These are phyloP conservation scores for Bathelium albidoporum DNA, from an alignment of 495 filamentous ascomycete species.

Conservation along the genomic window DNA sequence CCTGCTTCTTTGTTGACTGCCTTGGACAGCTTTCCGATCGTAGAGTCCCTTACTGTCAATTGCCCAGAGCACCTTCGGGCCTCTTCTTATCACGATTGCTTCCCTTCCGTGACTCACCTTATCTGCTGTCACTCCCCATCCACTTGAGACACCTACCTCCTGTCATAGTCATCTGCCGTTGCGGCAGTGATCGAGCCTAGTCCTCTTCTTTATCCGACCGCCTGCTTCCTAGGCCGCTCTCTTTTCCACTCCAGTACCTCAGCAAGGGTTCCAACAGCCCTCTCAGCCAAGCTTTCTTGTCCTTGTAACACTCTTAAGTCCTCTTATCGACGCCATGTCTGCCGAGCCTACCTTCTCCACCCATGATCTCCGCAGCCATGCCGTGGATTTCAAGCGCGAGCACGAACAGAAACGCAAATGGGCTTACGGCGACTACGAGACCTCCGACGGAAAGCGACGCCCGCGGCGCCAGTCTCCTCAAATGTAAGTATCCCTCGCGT, in stretches of 20 bases:
- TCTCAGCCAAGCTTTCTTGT: neutral
- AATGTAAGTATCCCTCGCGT: conserved; percentile 14
- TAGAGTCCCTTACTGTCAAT: neutral
- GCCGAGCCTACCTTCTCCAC: conserved; percentile 31
- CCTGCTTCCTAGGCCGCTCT: neutral
- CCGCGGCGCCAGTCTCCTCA: conserved; percentile 18
- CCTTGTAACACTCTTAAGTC: neutral
- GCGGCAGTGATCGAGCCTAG: neutral
- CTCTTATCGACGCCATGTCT: conserved; percentile 20
- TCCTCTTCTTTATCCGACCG: neutral
- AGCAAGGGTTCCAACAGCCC: neutral
- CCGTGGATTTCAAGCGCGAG: conserved; percentile 33
- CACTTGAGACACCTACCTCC: neutral
- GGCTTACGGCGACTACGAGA: conserved; percentile 35
- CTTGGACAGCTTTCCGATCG: neutral
- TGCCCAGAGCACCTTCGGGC: neutral
- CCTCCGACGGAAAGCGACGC: conserved; percentile 10
- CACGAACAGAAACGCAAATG: conserved; percentile 47
- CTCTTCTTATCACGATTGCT: neutral
- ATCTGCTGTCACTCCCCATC: neutral
- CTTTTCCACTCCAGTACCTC: neutral
- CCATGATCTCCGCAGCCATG: conserved; percentile 31
- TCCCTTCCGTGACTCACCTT: neutral
- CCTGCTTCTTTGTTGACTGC: neutral
- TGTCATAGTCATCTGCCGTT: neutral